A percentile compares a stretch with the other conserved stretches of the same genome.
Evolutionary conservation across 2,329 filamentous ascomycete genomes (phyloP).

Genomic region (Colletotrichum neosansevieriae): DNA sequence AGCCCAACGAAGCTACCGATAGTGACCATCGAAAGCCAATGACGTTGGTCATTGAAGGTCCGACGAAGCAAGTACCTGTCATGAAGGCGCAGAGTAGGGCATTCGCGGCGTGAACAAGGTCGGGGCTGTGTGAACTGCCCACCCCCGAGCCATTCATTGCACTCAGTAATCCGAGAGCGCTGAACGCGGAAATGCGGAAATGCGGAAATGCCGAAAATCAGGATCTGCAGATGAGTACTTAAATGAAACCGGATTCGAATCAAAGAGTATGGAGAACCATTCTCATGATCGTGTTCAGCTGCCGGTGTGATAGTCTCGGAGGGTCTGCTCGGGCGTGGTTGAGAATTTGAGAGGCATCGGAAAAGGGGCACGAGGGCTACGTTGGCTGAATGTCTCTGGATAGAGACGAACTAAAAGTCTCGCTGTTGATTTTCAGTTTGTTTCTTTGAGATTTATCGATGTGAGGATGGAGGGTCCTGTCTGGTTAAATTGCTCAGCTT

Average conservation of each 20-base stretch:
- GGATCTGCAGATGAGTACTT: slow-evolving; percentile 53
- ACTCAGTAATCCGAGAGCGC: slow-evolving; percentile 56
- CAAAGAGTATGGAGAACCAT: not conserved
- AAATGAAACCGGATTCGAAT: slow-evolving; percentile 42
- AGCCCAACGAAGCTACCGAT: slow-evolving; percentile 65
- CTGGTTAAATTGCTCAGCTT: too few species aligned
- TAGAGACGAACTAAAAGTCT: too few species aligned
- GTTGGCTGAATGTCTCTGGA: too few species aligned
- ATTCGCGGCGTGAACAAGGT: slow-evolving; percentile 59
- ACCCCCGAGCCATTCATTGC: slow-evolving; percentile 55
- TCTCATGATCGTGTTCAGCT: not conserved
- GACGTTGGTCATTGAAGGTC: slow-evolving; percentile 52
- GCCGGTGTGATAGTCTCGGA: not conserved
- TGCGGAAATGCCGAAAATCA: slow-evolving; percentile 54
- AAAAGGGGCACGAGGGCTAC: too few species aligned
- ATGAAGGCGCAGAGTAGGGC: slow-evolving; percentile 60
- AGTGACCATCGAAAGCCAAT: slow-evolving; percentile 53
- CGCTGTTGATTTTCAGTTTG: too few species aligned
- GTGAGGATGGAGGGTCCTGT: too few species aligned
- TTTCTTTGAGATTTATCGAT: too few species aligned
- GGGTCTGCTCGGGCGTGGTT: too few species aligned
- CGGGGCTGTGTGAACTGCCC: slow-evolving; percentile 55
- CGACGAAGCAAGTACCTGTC: slow-evolving; percentile 56
- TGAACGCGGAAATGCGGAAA: slow-evolving; percentile 55
- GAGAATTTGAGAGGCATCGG: too few species aligned